Conservation (phyloP, 352 stramenopile species). For the Phytophthora pluvialis region DNA sequence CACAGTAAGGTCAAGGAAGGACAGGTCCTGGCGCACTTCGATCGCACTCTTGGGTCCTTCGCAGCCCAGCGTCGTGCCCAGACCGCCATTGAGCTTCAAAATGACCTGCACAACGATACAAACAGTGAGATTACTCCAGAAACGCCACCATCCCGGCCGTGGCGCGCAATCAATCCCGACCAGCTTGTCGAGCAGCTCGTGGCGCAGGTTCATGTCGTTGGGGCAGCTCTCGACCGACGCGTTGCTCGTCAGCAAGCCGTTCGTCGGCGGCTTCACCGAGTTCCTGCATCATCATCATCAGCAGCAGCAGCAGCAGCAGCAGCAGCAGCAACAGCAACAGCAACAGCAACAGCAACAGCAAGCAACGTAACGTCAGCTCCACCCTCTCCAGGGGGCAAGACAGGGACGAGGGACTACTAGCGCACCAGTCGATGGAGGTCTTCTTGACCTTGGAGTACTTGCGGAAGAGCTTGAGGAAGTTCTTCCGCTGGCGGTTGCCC, state of each 20-base stretch:
- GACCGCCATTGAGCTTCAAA: constrained; percentile 99
- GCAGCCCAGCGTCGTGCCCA: constrained; percentile 98
- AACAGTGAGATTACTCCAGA: constrained; percentile 19
- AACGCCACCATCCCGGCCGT: background rate
- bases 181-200: constrained; percentile 96
- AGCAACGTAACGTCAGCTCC: background rate
- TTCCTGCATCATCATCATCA: constrained; percentile 52
- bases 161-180: constrained; percentile 42
- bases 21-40: constrained; percentile 93
- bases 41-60: constrained; percentile 94
- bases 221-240: constrained; percentile 88
- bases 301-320: too few species aligned
- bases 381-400: background rate
- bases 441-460: constrained; percentile 90
- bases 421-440: constrained; percentile 81
- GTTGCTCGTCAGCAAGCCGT: constrained; percentile 73
- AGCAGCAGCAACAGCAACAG: too few species aligned
- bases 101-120: constrained; percentile 75
- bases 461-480: constrained; percentile 90
- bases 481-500: constrained; percentile 80
- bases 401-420: constrained; percentile 20
- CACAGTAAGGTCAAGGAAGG: constrained; percentile 98
- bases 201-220: constrained; percentile 92
- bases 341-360: background rate
- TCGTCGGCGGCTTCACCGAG: constrained; percentile 75